phyloP scores from a whole-genome alignment of 83 land plant species.

The Picea abies region DNA sequence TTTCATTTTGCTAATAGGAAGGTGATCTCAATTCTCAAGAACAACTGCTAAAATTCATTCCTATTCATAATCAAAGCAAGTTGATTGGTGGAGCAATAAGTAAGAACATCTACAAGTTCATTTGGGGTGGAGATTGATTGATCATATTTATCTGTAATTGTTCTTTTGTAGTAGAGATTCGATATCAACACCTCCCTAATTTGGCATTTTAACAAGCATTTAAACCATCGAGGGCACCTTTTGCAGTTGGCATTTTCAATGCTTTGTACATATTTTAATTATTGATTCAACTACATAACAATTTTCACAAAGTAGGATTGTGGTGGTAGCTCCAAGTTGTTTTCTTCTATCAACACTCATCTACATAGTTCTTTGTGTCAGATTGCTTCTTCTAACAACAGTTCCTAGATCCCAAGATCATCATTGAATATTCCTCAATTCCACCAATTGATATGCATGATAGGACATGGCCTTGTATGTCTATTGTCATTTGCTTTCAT shows the following conservation, averaged over 20 bases:
- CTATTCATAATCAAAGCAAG: conserved; percentile 27
- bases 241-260: not conserved
- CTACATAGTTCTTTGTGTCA: no score
- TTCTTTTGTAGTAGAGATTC: not conserved
- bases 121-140: conserved; percentile 22
- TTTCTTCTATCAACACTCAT: no score
- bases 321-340: no score
- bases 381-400: no score
- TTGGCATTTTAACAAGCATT: not conserved
- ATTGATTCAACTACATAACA: no score
- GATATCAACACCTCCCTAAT: not conserved
- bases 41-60: conserved; percentile 22
- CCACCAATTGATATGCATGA: no score
- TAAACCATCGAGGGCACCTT: not conserved
- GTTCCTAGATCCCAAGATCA: no score
- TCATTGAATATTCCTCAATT: no score
- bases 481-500: no score
- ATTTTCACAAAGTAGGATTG: no score
- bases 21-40: conserved; percentile 31
- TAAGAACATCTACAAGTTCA: conserved; percentile 29
- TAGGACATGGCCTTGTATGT: no score
- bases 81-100: conserved; percentile 24
- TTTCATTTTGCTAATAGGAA: conserved; percentile 17
- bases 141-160: not conserved
- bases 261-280: not conserved